Conservation (phyloP, 352 stramenopile species). For the Pseudoperonospora humuli region DNA sequence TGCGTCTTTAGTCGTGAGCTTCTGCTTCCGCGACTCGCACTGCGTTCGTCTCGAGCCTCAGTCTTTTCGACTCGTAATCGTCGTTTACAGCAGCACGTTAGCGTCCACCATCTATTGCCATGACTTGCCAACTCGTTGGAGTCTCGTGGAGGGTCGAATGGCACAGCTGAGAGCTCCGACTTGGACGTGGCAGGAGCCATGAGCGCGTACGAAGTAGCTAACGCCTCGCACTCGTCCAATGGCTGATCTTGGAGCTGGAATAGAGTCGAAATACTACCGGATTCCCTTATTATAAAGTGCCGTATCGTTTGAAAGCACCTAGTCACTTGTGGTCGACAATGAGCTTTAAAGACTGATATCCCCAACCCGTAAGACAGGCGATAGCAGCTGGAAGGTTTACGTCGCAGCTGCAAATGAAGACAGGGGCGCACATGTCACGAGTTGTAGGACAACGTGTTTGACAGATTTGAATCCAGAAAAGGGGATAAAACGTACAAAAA, state of each 20-base stretch:
- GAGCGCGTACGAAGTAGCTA: conserved; percentile 21
- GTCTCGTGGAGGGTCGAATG: conserved; percentile 12
- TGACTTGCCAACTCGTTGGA: not conserved
- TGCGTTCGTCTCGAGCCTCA: conserved; percentile 16
- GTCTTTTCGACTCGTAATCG: conserved; percentile 1
- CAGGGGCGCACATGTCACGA: too few relatives aligned
- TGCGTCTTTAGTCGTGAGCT: conserved; percentile 19
- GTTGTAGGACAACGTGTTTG: too few relatives aligned
- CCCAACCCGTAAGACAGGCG: too few relatives aligned
- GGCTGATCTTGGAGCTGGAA: conserved; percentile 8
- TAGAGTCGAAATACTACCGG: conserved; percentile 19
- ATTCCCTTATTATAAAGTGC: too few relatives aligned
- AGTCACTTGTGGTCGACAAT: too few relatives aligned
- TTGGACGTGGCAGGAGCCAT: conserved; percentile 30
- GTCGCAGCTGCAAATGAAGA: too few relatives aligned
- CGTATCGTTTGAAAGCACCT: too few relatives aligned
- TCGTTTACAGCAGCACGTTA: conserved; percentile 10
- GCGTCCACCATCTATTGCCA: conserved; percentile 13
- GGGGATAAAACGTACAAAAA: too few relatives aligned
- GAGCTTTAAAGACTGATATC: too few relatives aligned
- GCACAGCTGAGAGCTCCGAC: conserved; percentile 11
- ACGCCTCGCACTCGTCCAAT: conserved; percentile 11
- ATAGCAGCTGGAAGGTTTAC: too few relatives aligned
- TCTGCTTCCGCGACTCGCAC: conserved; percentile 9
- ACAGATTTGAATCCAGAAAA: too few relatives aligned